Evolutionary conservation across 116 monocot genomes (phyloP).

Genomic region (Posidonia oceanica): DNA sequence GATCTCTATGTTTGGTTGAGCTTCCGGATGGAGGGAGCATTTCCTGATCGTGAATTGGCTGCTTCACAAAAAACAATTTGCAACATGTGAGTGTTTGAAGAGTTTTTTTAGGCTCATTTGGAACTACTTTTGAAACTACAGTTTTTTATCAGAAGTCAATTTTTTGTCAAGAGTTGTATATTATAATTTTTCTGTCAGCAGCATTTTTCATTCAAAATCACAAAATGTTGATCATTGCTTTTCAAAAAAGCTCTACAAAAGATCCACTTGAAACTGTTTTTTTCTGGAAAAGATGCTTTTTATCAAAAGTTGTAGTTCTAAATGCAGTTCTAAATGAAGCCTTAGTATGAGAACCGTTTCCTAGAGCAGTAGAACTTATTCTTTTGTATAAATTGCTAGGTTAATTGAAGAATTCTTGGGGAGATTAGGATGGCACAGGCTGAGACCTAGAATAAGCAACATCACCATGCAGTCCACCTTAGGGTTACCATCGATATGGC

Average conservation of each 20-base stretch:
- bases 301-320: no score
- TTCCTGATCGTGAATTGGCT: slow-evolving; percentile 74
- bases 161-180: no score
- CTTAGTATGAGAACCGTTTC: neutral
- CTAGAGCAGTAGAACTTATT: neutral
- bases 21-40: slow-evolving; percentile 73
- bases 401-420: slow-evolving; percentile 90
- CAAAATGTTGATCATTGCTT: neutral
- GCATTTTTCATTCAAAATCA: neutral
- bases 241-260: no score
- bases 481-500: neutral
- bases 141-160: no score
- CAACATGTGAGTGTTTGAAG: slow-evolving; percentile 51
- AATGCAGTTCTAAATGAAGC: no score
- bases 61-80: slow-evolving; percentile 85
- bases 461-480: neutral
- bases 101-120: no score
- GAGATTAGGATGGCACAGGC: slow-evolving; percentile 49
- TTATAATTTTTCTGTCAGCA: no score
- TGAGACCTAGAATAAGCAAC: neutral
- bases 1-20: slow-evolving; percentile 97
- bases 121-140: no score
- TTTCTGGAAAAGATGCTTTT: no score
- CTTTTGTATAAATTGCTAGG: slow-evolving; percentile 19
- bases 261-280: no score